Percentiles rank a stretch among this genome's conserved stretches.
phyloP scores from a whole-genome alignment of 139 green algal species.

The Raphidocelis subcapitata region DNA sequence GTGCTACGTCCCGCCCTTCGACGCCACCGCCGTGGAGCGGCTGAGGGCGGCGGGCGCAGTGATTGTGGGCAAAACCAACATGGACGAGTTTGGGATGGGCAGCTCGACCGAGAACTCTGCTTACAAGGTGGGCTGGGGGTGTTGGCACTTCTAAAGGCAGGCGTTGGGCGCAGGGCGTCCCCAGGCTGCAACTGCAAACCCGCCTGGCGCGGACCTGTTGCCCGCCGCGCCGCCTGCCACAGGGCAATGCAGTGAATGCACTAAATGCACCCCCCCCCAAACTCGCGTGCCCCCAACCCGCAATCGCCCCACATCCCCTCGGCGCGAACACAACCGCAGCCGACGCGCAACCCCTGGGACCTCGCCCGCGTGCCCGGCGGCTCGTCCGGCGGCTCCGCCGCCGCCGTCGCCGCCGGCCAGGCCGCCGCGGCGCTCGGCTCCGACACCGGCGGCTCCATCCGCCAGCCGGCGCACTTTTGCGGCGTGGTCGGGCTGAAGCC shows the following conservation, averaged over 20 bases:
- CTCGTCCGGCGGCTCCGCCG: conserved; percentile 92
- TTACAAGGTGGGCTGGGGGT: conserved; percentile 62
- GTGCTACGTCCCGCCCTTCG: conserved; percentile 67
- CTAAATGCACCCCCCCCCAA: no score
- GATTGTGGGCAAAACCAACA: conserved; percentile 96
- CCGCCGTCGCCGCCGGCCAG: conserved; percentile 85
- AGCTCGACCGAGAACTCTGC: conserved; percentile 88
- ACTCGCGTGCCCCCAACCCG: no score
- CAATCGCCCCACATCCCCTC: no score
- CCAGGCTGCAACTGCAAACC: no score
- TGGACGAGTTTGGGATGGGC: conserved; percentile 99
- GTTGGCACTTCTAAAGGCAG: background rate
- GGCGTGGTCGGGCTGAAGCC: conserved; percentile 97
- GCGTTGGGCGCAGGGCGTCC: no score
- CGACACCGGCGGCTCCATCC: conserved; percentile 95
- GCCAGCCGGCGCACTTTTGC: conserved; percentile 95
- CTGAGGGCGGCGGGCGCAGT: conserved; percentile 75
- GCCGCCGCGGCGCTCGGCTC: conserved; percentile 77
- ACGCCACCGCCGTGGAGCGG: conserved; percentile 72
- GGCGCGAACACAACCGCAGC: conserved; percentile 28
- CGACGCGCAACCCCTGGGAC: conserved; percentile 82
- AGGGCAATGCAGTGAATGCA: no score
- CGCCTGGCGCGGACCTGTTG: no score
- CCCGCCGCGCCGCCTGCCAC: no score
- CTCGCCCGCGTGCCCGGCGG: conserved; percentile 85